phyloP scores from a whole-genome alignment of 345 rosid genomes.

The Rubroshorea leprosula region DNA sequence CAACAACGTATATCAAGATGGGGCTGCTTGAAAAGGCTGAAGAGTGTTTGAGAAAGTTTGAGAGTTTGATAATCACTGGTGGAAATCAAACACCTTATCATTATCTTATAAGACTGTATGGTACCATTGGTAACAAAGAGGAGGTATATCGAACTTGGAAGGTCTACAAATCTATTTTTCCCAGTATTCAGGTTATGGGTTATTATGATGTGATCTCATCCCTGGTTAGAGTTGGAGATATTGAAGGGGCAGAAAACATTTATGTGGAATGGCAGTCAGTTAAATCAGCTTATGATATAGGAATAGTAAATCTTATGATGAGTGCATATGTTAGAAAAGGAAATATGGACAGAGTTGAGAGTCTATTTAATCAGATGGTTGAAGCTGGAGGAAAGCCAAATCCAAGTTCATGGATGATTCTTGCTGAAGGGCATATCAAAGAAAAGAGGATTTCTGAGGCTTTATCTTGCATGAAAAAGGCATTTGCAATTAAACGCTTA shows the following conservation, averaged over 20 bases:
- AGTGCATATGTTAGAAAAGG: slow-evolving; percentile 54
- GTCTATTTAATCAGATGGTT: slow-evolving; percentile 48
- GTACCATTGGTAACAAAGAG: slow-evolving; percentile 58
- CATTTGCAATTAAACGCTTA: background rate
- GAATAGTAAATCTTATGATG: slow-evolving; percentile 78
- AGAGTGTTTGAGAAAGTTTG: slow-evolving; percentile 70
- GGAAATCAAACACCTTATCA: slow-evolving; percentile 80
- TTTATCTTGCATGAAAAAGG: background rate
- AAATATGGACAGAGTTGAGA: slow-evolving; percentile 53
- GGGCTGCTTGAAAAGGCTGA: slow-evolving; percentile 70
- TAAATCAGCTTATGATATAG: slow-evolving; percentile 67
- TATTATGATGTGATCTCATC: slow-evolving; percentile 79
- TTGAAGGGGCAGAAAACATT: slow-evolving; percentile 58
- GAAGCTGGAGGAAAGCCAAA: slow-evolving; percentile 78
- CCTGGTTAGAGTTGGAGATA: slow-evolving; percentile 55
- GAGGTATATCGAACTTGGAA: slow-evolving; percentile 78
- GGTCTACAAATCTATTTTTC: slow-evolving; percentile 67
- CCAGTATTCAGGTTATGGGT: slow-evolving; percentile 72
- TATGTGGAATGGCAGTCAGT: slow-evolving; percentile 75
- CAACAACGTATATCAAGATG: slow-evolving; percentile 79
- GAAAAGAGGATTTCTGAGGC: background rate
- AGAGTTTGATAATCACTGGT: slow-evolving; percentile 77
- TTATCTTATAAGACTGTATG: slow-evolving; percentile 79
- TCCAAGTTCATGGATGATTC: slow-evolving; percentile 76
- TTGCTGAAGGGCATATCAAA: slow-evolving; percentile 54